These are phyloP conservation scores for Saprolegnia parasitica DNA, from an alignment of 352 stramenopile genomes.

Conservation along the genomic window DNA sequence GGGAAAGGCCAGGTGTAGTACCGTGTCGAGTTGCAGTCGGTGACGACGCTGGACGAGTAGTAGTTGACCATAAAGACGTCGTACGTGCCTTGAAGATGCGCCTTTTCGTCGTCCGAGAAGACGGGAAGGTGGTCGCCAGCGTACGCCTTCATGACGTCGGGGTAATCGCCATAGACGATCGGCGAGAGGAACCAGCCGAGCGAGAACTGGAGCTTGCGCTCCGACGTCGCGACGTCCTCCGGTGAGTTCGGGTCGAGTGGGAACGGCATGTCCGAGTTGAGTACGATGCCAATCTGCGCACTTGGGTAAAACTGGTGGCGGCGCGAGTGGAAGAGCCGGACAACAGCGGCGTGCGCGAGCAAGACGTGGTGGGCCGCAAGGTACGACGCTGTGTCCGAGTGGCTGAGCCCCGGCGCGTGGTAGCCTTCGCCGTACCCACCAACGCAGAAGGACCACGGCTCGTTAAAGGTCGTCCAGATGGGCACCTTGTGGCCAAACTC, in stretches of 20 bases:
- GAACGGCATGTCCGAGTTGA: slow-evolving; percentile 74
- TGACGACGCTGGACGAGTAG: slow-evolving; percentile 76
- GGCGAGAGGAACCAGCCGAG: slow-evolving; percentile 92
- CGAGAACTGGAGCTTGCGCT: slow-evolving; percentile 85
- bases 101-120: slow-evolving; percentile 78
- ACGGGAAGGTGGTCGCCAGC: slow-evolving; percentile 69
- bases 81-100: slow-evolving; percentile 72
- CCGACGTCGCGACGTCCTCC: slow-evolving; percentile 51
- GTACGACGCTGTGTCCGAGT: slow-evolving; percentile 48
- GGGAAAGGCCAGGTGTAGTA: background rate
- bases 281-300: slow-evolving; percentile 89
- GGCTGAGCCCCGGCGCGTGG: slow-evolving; percentile 35
- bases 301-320: slow-evolving; percentile 42
- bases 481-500: slow-evolving; percentile 89
- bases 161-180: slow-evolving; percentile 89
- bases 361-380: slow-evolving; percentile 86
- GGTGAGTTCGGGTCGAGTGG: slow-evolving; percentile 64
- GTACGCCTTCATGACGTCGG: slow-evolving; percentile 80
- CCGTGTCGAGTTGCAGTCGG: slow-evolving; percentile 39
- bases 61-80: slow-evolving; percentile 96
- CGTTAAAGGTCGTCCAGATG: slow-evolving; percentile 95
- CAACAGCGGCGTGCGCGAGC: slow-evolving; percentile 82
- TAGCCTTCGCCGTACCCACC: slow-evolving; percentile 80
- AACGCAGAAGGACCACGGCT: slow-evolving; percentile 85
- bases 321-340: slow-evolving; percentile 79